Percentiles rank a stretch among this genome's conserved stretches.
phyloP scores from a whole-genome alignment of 2,329 filamentous ascomycete species.

The Cladophialophora chaetospira region DNA sequence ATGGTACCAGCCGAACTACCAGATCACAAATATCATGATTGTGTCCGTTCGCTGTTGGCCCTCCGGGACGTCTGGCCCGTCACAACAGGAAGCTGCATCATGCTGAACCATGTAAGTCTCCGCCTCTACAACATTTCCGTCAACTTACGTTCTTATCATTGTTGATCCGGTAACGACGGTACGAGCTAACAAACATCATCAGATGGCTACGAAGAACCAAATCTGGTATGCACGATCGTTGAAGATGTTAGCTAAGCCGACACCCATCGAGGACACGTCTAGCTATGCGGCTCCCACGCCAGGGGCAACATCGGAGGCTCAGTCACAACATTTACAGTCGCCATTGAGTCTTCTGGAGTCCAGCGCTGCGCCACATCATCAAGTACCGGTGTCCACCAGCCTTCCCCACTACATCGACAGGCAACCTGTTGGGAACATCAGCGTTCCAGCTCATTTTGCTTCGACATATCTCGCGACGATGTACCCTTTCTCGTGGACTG shows the following conservation, averaged over 20 bases:
- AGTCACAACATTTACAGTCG: not conserved
- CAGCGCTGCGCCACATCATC: not conserved
- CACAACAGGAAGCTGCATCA: not conserved
- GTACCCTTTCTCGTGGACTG: conserved; percentile 5
- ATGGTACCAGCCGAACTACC: not conserved
- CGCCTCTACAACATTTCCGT: too few relatives aligned
- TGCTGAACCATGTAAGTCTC: too few relatives aligned
- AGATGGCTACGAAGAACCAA: conserved; percentile 5
- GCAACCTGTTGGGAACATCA: not conserved
- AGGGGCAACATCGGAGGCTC: not conserved
- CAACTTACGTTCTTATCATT: too few relatives aligned
- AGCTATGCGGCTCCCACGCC: too few relatives aligned
- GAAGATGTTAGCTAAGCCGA: conserved; percentile 8
- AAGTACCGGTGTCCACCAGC: not conserved
- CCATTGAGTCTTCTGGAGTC: not conserved
- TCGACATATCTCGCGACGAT: conserved; percentile 6
- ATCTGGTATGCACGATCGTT: conserved; percentile 9
- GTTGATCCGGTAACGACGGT: too few relatives aligned
- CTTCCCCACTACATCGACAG: not conserved
- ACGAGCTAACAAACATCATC: too few relatives aligned
- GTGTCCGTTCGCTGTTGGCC: not conserved
- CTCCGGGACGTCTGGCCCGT: not conserved
- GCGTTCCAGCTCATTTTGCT: not conserved
- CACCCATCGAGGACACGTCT: not conserved
- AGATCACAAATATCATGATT: conserved; percentile 5